Base-by-base conservation (phyloP, 139 green algal species). In the Chlamydomonas sp. region DNA sequence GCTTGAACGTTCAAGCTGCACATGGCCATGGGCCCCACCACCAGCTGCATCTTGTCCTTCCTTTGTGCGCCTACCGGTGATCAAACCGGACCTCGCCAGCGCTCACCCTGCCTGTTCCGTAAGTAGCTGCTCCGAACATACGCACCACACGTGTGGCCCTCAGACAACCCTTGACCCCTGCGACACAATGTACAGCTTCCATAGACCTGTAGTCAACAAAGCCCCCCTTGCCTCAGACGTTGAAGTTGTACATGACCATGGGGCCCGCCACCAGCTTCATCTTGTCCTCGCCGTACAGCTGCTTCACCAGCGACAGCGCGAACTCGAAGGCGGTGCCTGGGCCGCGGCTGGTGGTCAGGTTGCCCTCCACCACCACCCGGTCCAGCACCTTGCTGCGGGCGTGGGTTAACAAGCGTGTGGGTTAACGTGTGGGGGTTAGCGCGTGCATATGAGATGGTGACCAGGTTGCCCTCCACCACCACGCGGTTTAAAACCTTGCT, bases 271-370 rank as follows among this genome's bases (percentile, higher is more conserved):
- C 96, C 77, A 97, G 93, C n/a, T 91, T 63, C 89, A 91, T 89
- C 91, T 97, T 98, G 31, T 98, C 96, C 57, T 93, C 84, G 1
- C 97, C 97, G 83, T 95, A 99, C 85, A 99, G 91, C 84, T 95
- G 84, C 92, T 97, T 93, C 18, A 99, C 97, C 7, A 99, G 94
- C 2, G 85, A 82, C 75, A 99, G 92, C 14, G 97, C 94, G 95
- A 99, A 99, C 90, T 99, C 97, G 84, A 99, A 96, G 0, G 98
- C 93, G 0, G 98, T 99, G 0, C 97, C 97, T 1, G 97, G 97
- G 5, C 97, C 97, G 18, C 95, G 89, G 84, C 91, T 97, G 69
- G 98, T 99, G 62, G 94, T 95, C 5, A 99, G 84, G 16, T 89
- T 93, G 49, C 96, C 96, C 84, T 98, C 96, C 31, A 96, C 94